Evolutionary conservation across 441 rosid genomes (phyloP), one percentile per base, ranked within the genome.

Genomic region (Melianthus villosus): DNA sequence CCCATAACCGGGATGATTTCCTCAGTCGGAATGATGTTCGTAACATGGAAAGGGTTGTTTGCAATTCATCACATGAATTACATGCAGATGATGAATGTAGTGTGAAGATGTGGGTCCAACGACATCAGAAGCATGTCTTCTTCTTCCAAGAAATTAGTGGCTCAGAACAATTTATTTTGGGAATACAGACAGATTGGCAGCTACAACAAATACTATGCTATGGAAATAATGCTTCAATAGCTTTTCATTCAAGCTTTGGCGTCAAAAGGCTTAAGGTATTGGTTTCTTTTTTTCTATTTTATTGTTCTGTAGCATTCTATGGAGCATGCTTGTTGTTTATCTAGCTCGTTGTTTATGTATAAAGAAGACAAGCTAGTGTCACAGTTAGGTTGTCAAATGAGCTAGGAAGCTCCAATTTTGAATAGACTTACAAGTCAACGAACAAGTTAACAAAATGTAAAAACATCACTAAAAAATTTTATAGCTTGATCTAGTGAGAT

Each of bases 131-230:
- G 46, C 44, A 51, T 42, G 63, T 60, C 6, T 72, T 72, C 51
- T 65, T 60, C 62, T 69, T 54, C 54, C 68, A 72, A 49, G 67
- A 57, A 28, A 37, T 9, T 31, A 51, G 63, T 25, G 48, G 18
- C 25, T 20, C 56, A n/a, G 64, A 61, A 42, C 57, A 65, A 23
- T 68, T 68, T 40, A 28, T 64, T 37, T 36, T 72, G 54, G 79
- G 73, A 17, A 58, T 65, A 40, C 79, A 72, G 56, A 72, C 75
- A 43, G 72, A 68, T 42, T 72, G 79, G 73, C 79, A 72, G 64
- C 56, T 72, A 58, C 68, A 68, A 27, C 79, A 68, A 60, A 65
- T 72, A 64, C 51, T 72, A 22, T 60, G 27, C 32, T 58, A 49
- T 60, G 73, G 79, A 9, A 55, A 53, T 45, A 43, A 43, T 48